Conservation (phyloP, 371 early-diverging fungal genomes). For the Syncephalis plumigaleata region DNA sequence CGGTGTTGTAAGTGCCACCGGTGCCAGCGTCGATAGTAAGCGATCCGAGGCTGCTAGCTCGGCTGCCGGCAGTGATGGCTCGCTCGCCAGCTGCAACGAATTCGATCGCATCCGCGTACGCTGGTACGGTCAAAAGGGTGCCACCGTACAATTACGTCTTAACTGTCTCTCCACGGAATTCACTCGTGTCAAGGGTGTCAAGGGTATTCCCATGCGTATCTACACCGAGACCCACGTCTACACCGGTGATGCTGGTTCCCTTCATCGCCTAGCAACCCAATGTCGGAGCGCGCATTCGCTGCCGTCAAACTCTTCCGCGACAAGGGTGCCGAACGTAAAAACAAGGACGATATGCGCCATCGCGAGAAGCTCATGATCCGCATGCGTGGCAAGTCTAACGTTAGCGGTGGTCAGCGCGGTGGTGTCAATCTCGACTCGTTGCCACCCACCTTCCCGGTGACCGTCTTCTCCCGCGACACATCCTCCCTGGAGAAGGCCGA, state of each 20-base stretch:
- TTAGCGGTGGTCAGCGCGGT: constrained; percentile 4
- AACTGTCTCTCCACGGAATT: constrained; percentile 72
- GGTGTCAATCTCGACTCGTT: no score
- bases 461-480: constrained; percentile 15
- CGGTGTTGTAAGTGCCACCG: background rate
- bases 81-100: background rate
- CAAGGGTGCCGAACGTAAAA: constrained; percentile 47
- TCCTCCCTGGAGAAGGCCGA: constrained; percentile 14
- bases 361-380: constrained; percentile 34
- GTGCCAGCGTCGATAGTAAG: background rate
- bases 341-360: constrained; percentile 47
- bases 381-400: constrained; percentile 20
- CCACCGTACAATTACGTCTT: constrained; percentile 51
- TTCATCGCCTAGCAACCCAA: constrained; percentile 1
- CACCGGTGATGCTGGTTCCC: background rate
- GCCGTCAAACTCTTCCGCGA: constrained; percentile 63
- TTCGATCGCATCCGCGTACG: constrained; percentile 60
- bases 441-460: constrained; percentile 4
- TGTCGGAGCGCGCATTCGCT: constrained; percentile 34
- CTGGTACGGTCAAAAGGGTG: constrained; percentile 50
- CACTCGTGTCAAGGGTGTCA: constrained; percentile 67
- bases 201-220: constrained; percentile 59
- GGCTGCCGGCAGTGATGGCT: constrained; percentile 16
- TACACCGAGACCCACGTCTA: constrained; percentile 24
- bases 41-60: constrained; percentile 19